These are phyloP conservation scores for Volvox africanus DNA, from an alignment of 139 green algal genomes.

Conservation along the genomic window DNA sequence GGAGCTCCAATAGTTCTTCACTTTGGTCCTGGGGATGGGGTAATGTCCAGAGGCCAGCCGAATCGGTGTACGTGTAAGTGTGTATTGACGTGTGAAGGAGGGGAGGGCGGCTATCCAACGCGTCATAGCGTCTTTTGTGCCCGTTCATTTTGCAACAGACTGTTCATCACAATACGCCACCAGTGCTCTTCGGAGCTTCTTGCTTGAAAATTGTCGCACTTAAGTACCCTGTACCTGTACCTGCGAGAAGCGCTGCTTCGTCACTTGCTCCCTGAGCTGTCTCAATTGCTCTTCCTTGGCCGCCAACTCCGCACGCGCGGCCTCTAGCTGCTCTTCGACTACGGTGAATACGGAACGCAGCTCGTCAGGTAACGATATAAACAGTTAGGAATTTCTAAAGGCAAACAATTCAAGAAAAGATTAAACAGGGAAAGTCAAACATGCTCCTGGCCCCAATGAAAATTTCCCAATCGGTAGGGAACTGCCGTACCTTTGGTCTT, in stretches of 20 bases:
- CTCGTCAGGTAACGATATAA: no score
- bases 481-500: background rate
- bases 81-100: no score
- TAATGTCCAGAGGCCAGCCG: background rate
- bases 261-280: background rate
- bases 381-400: no score
- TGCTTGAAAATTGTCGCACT: no score
- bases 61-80: background rate
- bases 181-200: no score
- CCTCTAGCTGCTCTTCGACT: constrained; percentile 19
- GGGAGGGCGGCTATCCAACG: background rate
- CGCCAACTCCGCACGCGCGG: background rate
- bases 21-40: background rate
- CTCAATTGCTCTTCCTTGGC: constrained; percentile 30
- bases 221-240: no score
- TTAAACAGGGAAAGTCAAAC: background rate
- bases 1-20: constrained; percentile 1
- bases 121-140: background rate
- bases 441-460: background rate
- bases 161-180: no score
- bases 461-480: background rate
- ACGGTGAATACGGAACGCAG: background rate
- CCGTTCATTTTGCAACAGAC: background rate
- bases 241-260: constrained; percentile 6
- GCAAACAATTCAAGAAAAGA: background rate